phyloP scores from a whole-genome alignment of 2,329 filamentous ascomycete species.

The Apiospora arundinis region DNA sequence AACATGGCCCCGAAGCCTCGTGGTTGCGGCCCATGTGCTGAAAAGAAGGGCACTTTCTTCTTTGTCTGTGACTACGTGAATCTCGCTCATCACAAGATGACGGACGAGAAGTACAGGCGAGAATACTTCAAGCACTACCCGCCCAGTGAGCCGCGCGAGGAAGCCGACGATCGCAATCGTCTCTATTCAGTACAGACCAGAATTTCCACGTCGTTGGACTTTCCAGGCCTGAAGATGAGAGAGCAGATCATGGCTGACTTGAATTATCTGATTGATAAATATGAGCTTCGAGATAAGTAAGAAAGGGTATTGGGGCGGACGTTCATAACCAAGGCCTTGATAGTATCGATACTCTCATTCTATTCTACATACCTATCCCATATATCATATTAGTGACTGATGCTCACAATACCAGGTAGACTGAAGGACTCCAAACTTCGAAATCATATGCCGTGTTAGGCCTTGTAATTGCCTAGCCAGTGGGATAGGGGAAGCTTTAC shows the following conservation, averaged over 20 bases:
- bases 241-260: constrained; percentile 25
- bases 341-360: no score
- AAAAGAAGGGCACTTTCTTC: constrained; percentile 24
- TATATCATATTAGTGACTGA: no score
- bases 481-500: no score
- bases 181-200: constrained; percentile 34
- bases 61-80: constrained; percentile 30
- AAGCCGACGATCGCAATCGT: constrained; percentile 35
- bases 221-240: constrained; percentile 25
- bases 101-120: constrained; percentile 27
- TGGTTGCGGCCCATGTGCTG: neutral
- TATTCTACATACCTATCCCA: neutral
- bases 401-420: no score
- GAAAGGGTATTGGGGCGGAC: no score
- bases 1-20: constrained; percentile 27
- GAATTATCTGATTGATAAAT: constrained; percentile 28
- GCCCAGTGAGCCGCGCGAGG: constrained; percentile 32
- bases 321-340: no score
- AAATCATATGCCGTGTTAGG: no score
- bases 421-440: neutral
- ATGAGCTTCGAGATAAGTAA: neutral
- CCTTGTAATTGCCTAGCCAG: no score
- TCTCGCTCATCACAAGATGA: constrained; percentile 28
- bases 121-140: constrained; percentile 32
- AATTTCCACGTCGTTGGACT: constrained; percentile 32